phyloP scores from a whole-genome alignment of 352 stramenopile species.

The Blastocystis sp. region DNA sequence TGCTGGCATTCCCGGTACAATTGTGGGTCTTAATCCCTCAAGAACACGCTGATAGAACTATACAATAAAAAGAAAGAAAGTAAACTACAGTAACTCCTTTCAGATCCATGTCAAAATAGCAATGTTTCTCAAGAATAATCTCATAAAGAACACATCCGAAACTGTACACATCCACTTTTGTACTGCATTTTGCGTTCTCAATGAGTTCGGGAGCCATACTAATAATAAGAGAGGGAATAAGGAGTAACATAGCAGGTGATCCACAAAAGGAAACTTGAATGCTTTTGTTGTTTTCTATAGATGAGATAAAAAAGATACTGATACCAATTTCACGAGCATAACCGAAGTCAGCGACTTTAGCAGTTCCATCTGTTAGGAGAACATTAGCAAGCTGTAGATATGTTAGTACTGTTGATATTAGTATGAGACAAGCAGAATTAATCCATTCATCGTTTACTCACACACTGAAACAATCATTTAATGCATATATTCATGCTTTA shows the following conservation, averaged over 20 bases:
- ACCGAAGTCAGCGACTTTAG: constrained; percentile 68
- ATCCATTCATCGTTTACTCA: no score
- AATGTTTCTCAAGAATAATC: constrained; percentile 31
- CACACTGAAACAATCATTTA: no score
- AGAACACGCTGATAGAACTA: constrained; percentile 61
- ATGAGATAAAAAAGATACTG: not conserved
- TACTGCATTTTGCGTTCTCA: constrained; percentile 42
- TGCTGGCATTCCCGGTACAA: constrained; percentile 22
- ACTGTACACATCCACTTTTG: constrained; percentile 66
- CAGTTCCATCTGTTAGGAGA: constrained; percentile 74
- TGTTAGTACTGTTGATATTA: no score
- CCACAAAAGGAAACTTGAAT: constrained; percentile 60
- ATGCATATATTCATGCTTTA: no score
- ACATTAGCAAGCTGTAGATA: constrained; percentile 17
- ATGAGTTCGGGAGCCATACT: constrained; percentile 68
- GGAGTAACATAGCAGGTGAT: constrained; percentile 28
- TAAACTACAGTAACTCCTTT: not conserved
- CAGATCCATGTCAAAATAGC: constrained; percentile 39
- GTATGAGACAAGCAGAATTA: no score
- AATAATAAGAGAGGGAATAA: not conserved
- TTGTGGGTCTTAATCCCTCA: not conserved
- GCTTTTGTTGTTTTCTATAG: constrained; percentile 57
- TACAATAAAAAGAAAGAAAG: not conserved
- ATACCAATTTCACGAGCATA: constrained; percentile 30
- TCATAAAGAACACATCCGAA: constrained; percentile 66